A percentile compares a stretch with the other conserved stretches of the same genome.
These are phyloP conservation scores for Pseudogymnoascus sp. DNA, from an alignment of 2,329 filamentous ascomycete species.

Conservation along the genomic window DNA sequence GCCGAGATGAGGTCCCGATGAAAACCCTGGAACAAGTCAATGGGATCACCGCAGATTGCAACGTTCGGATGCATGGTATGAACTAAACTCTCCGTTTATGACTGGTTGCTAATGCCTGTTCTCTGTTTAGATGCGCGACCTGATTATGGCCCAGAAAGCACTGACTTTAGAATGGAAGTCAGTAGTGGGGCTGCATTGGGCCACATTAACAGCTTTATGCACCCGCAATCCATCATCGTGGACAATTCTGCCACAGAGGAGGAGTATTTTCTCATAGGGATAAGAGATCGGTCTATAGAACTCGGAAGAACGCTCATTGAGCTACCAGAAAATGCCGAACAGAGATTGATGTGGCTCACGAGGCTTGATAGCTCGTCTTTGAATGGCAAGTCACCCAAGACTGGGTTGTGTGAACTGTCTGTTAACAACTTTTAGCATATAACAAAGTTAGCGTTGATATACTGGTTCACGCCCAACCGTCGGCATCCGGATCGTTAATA, in stretches of 20 bases:
- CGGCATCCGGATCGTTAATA: slow-evolving; percentile 65
- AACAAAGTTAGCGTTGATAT: slow-evolving; percentile 73
- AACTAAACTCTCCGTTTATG: slow-evolving; percentile 21
- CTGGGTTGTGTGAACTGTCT: slow-evolving; percentile 9
- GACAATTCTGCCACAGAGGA: slow-evolving; percentile 64
- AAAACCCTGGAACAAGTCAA: slow-evolving; percentile 68
- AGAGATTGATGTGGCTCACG: slow-evolving; percentile 67
- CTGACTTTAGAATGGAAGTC: slow-evolving; percentile 59
- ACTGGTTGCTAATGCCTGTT: slow-evolving; percentile 15
- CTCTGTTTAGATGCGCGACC: slow-evolving; percentile 59
- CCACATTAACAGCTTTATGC: slow-evolving; percentile 67
- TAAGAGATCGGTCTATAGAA: slow-evolving; percentile 46
- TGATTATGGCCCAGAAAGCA: slow-evolving; percentile 62
- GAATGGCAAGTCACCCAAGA: slow-evolving; percentile 39
- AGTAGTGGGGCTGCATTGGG: slow-evolving; percentile 57
- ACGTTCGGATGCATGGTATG: slow-evolving; percentile 49
- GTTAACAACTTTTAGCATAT: slow-evolving; percentile 51
- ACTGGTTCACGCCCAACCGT: slow-evolving; percentile 65
- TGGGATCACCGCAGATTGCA: slow-evolving; percentile 64
- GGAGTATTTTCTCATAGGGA: slow-evolving; percentile 52
- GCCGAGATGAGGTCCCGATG: slow-evolving; percentile 61
- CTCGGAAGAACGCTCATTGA: slow-evolving; percentile 61
- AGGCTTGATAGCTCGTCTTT: slow-evolving; percentile 67
- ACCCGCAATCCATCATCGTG: slow-evolving; percentile 67
- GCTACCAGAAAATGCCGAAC: slow-evolving; percentile 55